phyloP scores from a whole-genome alignment of 371 early-diverging fungal genomes.

The Syncephalis fuscata region DNA sequence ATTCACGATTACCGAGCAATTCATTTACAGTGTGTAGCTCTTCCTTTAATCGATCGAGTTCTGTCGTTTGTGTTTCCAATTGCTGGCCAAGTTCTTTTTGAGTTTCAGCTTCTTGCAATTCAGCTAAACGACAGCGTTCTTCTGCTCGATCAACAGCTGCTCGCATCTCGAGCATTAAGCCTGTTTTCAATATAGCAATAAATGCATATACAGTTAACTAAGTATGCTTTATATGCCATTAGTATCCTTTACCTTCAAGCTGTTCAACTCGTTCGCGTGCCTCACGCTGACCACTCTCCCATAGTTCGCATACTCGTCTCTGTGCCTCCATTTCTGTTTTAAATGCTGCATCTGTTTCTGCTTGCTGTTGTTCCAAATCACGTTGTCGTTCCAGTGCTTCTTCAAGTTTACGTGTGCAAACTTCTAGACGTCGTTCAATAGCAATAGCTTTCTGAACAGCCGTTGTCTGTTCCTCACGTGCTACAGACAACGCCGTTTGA shows the following conservation, averaged over 20 bases:
- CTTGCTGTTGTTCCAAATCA: conserved; percentile 23
- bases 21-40: background rate
- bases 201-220: background rate
- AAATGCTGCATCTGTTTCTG: conserved; percentile 38
- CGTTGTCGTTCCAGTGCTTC: conserved; percentile 22
- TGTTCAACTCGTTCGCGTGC: conserved; percentile 23
- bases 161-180: background rate
- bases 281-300: conserved; percentile 28
- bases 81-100: background rate
- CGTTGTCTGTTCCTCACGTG: background rate
- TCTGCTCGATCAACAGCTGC: conserved; percentile 10
- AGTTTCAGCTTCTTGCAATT: conserved; percentile 9
- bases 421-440: conserved; percentile 19
- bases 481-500: conserved; percentile 5
- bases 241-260: conserved; percentile 18
- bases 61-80: conserved; percentile 1
- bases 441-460: conserved; percentile 5
- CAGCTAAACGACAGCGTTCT: conserved; percentile 5
- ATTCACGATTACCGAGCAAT: background rate
- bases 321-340: conserved; percentile 47
- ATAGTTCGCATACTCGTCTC: conserved; percentile 31
- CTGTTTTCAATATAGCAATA: too few species aligned
- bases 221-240: background rate
- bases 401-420: conserved; percentile 23
- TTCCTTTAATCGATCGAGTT: conserved; percentile 1